These are phyloP conservation scores for Strigomonas culicis DNA, from an alignment of 208 protist species.

Conservation along the genomic window DNA sequence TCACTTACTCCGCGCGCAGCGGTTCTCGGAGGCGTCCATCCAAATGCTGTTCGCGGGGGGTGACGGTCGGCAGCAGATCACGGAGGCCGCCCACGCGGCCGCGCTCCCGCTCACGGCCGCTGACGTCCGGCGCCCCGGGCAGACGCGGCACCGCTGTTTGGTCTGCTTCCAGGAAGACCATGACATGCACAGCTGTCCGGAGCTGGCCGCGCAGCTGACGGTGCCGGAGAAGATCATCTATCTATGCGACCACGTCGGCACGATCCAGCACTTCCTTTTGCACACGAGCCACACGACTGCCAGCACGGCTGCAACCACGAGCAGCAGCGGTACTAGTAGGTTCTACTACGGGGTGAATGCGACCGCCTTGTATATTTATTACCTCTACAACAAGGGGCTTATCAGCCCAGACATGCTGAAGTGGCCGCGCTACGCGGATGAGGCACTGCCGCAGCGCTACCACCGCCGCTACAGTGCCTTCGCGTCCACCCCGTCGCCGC, in stretches of 20 bases:
- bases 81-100: background rate
- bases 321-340: no score
- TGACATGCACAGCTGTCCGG: conserved; percentile 62
- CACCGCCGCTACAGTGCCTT: no score
- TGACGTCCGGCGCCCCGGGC: conserved; percentile 32
- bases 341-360: conserved; percentile 45
- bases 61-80: conserved; percentile 2
- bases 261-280: conserved; percentile 35
- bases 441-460: background rate
- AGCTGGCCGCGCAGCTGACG: conserved; percentile 43
- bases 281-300: no score
- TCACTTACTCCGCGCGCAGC: conserved; percentile 60
- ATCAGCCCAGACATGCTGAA: background rate
- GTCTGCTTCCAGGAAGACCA: conserved; percentile 63
- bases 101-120: background rate
- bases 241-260: conserved; percentile 50
- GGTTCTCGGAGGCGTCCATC: conserved; percentile 60
- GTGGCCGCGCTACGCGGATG: background rate
- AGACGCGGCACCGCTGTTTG: conserved; percentile 61
- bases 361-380: conserved; percentile 67
- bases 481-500: conserved; percentile 36
- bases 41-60: conserved; percentile 26
- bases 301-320: no score
- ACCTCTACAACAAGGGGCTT: conserved; percentile 53
- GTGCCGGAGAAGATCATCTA: conserved; percentile 34